Evolutionary conservation across 345 rosid species (phyloP), one percentile per base, ranked within the genome.

Genomic region (Eucalyptus polyanthemos): DNA sequence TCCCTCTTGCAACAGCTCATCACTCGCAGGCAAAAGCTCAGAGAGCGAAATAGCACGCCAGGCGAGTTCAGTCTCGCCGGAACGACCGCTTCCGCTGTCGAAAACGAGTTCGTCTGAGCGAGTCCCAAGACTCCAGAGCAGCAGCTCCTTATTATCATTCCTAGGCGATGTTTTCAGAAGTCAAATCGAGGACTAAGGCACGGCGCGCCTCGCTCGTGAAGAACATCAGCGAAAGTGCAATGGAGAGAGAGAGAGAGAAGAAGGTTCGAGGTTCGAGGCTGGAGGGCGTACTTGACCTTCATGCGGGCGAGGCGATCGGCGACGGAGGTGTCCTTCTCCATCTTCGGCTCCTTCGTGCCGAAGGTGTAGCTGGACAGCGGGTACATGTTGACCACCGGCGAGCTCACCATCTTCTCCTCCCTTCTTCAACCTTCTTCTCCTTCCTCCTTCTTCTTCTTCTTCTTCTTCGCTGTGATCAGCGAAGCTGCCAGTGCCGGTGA

Each of bases 241-340:
- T 17, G 80, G 42, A 31, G 42, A 62, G 69, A 29, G 42, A 27
- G 31, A 29, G 34, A 6, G 72, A 58, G 14, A 58, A 22, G 13
- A 10, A 4, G 16, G 8, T 12, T 62, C 31, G 31, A 27, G 69
- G 62, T 4, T 65, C 5, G 76, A 31, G 80, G 80, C 40, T 69
- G 7, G 83, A 72, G 45, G 14, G 14, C 83, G 83, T 93, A 98
- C 99, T 97, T 98, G 94, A 95, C 94, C 96, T 96, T 97, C 99
- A 97, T 97, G 90, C 99, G 99, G 90, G 99, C 99, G 65, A 97
- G 98, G 47, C 99, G 98, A 92, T 97, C 99, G 44, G 99, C 98
- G 88, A 96, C 99, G 89, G 99, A 98, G 86, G 98, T 98, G 90
- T 98, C 99, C 91, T 96, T 97, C 92, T 97, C 99, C 92, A 98